Evolutionary conservation across 495 filamentous ascomycete genomes (phyloP).

Genomic region (Annulohypoxylon nitens): DNA sequence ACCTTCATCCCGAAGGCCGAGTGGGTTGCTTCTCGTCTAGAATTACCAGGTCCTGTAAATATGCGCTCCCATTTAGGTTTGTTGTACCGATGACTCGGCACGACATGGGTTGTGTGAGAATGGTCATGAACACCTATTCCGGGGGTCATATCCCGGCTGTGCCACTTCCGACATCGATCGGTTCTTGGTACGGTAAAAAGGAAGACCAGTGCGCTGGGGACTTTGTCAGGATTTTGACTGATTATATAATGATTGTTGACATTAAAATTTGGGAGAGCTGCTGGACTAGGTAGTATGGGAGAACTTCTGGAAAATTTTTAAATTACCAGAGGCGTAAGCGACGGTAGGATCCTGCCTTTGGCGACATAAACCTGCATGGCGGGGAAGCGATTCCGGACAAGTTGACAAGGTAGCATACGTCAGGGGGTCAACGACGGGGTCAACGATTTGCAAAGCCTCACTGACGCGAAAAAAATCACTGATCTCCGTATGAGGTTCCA

Average conservation of each 20-base stretch:
- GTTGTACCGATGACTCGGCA: conserved; percentile 4
- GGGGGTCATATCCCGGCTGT: not conserved
- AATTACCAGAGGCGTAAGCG: conserved; percentile 13
- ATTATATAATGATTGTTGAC: not conserved
- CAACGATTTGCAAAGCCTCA: conserved; percentile 13
- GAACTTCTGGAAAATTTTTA: conserved; percentile 5
- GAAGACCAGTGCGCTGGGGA: not conserved
- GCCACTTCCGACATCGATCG: not conserved
- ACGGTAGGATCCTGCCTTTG: conserved; percentile 1
- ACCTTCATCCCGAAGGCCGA: conserved; percentile 2
- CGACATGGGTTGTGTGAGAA: not conserved
- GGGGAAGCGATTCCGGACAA: conserved; percentile 37
- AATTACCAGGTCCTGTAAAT: not conserved
- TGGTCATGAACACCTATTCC: not conserved
- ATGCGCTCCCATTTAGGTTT: not conserved
- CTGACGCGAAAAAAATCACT: conserved; percentile 19
- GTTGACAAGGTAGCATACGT: not conserved
- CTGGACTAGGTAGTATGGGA: not conserved
- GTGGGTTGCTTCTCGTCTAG: not conserved
- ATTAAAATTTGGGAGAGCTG: not conserved
- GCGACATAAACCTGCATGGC: conserved; percentile 13
- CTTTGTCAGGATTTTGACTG: not conserved
- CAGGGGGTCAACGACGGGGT: conserved; percentile 2
- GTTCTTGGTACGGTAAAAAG: conserved; percentile 8
- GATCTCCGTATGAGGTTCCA: conserved; percentile 25